Percentiles rank a stretch among this genome's conserved stretches.
phyloP scores from a whole-genome alignment of 2,329 filamentous ascomycete genomes.

The Phialophora expanda region DNA sequence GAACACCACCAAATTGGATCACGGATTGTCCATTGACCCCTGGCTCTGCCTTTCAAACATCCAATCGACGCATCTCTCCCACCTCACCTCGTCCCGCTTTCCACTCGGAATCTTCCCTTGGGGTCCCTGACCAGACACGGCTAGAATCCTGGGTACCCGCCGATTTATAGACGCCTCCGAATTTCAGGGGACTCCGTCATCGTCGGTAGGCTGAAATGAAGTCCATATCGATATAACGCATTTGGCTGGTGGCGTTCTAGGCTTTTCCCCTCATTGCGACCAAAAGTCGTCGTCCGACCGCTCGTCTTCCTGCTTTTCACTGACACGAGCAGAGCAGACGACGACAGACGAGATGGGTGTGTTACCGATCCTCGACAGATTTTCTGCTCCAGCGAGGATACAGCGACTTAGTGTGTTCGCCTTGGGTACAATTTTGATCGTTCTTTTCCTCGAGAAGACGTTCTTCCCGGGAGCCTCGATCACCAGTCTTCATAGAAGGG shows the following conservation, averaged over 20 bases:
- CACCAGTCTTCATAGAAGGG: constrained; percentile 19
- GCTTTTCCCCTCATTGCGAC: constrained; percentile 3
- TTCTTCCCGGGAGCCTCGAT: constrained; percentile 25
- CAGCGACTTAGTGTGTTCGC: constrained; percentile 31
- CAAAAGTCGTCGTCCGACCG: neutral
- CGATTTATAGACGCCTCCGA: constrained; percentile 21
- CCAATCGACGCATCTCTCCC: constrained; percentile 1
- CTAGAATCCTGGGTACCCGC: constrained; percentile 27
- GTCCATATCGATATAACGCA: constrained; percentile 27
- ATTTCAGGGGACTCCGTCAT: constrained; percentile 21
- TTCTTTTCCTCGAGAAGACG: constrained; percentile 31
- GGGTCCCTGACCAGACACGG: constrained; percentile 19
- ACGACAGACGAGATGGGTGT: constrained; percentile 26
- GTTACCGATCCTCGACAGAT: constrained; percentile 26
- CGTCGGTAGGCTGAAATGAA: constrained; percentile 3
- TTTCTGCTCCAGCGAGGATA: constrained; percentile 32
- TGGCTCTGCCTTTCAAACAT: neutral
- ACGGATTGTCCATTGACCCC: neutral
- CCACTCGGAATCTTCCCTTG: constrained; percentile 12
- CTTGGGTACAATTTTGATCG: constrained; percentile 23
- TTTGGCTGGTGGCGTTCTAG: constrained; percentile 13
- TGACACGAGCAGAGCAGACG: constrained; percentile 12
- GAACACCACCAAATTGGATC: neutral
- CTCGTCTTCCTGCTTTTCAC: constrained; percentile 15
- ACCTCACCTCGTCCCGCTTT: constrained; percentile 13